Evolutionary conservation across 176 grass and related monocot genomes (phyloP), one percentile per base, ranked within the genome.

Genomic region (Lolium multiflorum): DNA sequence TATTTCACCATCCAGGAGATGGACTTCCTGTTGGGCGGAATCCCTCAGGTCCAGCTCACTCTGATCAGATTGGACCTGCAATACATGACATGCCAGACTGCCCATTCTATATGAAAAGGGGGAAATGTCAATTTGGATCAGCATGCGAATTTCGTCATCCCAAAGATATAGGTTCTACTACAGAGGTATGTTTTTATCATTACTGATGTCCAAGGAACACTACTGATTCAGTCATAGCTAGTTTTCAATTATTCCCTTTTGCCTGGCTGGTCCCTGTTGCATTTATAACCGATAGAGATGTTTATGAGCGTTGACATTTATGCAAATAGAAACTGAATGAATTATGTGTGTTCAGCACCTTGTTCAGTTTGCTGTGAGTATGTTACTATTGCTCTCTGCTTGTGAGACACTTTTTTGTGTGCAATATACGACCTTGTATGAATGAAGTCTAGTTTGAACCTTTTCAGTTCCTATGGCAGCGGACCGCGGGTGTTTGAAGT

Each of bases 1-100:
- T 76, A 69, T 90, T 90, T 81, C 60, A 85, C 68, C 83, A 90
- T 81, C 83, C 88, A 68, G 86, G 76, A 81, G 83, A 89, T 24
- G 38, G 48, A 77, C 70, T 81, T 43, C 48, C 49, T 70, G 69
- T 48, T 85, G 74, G 62, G 31, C 69, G 74, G 62, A 74, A 78
- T 78, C 49, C 24, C 11, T 63, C 7, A 44, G 67, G 39, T 71
- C 67, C 37, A 71, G 17, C 38, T 44, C 67, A 71, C 17, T 49
- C 44, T 74, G 71, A 49, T 74, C 56, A 49, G n/a, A 14, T 74
- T n/a, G 17, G 38, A 43, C 37, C 67, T 74, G 71, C 49, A 49
- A 74, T n/a, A 73, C 70, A 43, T 51, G 46, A 28, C 31, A 65
- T 56, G 10, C 70, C 70, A 82, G 70, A 65, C 74, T 87, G 78